A percentile compares a stretch with the other conserved stretches of the same genome.
Evolutionary conservation across 768 basidiomycete genomes (phyloP).

Genomic region (Lactarius vividus): DNA sequence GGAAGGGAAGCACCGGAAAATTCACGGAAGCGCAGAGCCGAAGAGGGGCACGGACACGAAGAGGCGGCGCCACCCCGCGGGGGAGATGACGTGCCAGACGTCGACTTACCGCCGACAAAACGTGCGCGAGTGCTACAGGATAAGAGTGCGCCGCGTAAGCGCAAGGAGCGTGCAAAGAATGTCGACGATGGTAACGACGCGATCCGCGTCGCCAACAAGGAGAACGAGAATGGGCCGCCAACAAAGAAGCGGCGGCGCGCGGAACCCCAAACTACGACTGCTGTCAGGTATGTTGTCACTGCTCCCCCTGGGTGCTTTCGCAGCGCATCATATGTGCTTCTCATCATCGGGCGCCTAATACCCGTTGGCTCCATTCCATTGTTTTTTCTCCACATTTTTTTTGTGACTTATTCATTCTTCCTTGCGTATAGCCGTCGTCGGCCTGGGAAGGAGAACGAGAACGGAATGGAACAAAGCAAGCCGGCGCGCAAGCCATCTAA

Average conservation of each 20-base stretch:
- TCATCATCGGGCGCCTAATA: background rate
- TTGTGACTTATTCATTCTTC: background rate
- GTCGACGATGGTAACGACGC: background rate
- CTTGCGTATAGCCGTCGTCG: conserved; percentile 5
- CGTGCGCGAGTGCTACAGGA: background rate
- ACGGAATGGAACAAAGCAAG: background rate
- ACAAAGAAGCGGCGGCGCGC: conserved; percentile 12
- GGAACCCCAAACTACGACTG: background rate
- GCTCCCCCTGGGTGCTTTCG: background rate
- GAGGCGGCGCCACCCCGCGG: background rate
- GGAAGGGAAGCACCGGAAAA: background rate
- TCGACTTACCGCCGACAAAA: background rate
- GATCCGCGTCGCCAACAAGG: background rate
- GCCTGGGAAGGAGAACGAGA: conserved; percentile 8
- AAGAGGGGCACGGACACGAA: background rate
- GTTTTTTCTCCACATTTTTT: too few species aligned
- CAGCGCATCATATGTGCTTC: background rate
- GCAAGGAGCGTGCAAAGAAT: conserved; percentile 4
- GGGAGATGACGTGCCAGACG: background rate
- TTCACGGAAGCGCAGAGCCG: background rate
- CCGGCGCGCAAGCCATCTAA: conserved; percentile 1
- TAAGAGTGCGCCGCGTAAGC: conserved; percentile 3
- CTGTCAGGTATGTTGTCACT: background rate
- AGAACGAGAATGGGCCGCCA: conserved; percentile 1
- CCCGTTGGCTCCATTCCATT: background rate